Evolutionary conservation across 2,329 filamentous ascomycete genomes (phyloP), one percentile per base, ranked within the genome.

Genomic region (Trichoderma sp.): DNA sequence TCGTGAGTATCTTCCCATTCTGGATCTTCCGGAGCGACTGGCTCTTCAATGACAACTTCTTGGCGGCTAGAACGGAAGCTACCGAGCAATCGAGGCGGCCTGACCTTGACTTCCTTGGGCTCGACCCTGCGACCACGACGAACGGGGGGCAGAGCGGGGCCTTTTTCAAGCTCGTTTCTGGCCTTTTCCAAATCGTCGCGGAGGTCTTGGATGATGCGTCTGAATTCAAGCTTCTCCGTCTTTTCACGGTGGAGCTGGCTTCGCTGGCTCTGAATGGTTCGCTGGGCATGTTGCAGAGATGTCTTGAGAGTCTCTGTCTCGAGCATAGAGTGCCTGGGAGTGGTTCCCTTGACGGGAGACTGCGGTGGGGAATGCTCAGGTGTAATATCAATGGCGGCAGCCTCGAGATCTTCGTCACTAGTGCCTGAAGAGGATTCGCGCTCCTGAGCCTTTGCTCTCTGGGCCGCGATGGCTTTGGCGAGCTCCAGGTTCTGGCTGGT

Each of bases 171-270:
- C 56, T 76, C 72, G 75, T 87, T 90, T 76, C 92, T 90, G 64
- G 91, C 85, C 83, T 95, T 89, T 81, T 93, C 97, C 33, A 99
- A 86, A 81, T 99, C 97, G 82, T 99, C 97, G 45, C 95, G 92
- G 29, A 96, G 93, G 81, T 99, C 97, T 85, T 98, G 96, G 35
- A 98, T 90, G 90, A 99, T 94, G 76, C 96, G 93, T 85, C 95
- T 95, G 72, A 98, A 90, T 84, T 99, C 97, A 33, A 98, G 90
- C 87, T 98, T 99, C 84, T 99, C 97, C 0, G 96, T 98, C 91
- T 98, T 99, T 84, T 99, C 97, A 41, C 97, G 93, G 83, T 99
- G 96, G 64, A 98, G 94, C 80, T 95, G 97, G 83, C 93, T 95
- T 84, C 97, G 95, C 79, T 98, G 90, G 80, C 95, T 97, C 83